These are phyloP conservation scores for Ambrosia trifida DNA, from an alignment of 129 eudicot species.

Conservation along the genomic window DNA sequence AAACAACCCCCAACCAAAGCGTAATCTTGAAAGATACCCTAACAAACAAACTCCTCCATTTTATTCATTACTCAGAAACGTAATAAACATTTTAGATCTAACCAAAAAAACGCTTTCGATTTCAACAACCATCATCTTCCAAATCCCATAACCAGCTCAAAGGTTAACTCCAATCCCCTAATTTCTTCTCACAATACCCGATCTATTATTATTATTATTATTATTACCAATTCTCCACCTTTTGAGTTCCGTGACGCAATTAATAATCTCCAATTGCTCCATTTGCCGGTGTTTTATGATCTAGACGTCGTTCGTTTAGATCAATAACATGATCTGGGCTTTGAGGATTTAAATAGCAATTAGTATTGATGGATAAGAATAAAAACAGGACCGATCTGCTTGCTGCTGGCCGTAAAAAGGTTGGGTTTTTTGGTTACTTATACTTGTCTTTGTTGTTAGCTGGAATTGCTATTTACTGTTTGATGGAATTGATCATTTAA, in stretches of 20 bases:
- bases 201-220: background rate
- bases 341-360: constrained; percentile 27
- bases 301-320: constrained; percentile 14
- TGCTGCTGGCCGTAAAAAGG: constrained; percentile 97
- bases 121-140: constrained; percentile 4
- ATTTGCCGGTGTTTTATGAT: constrained; percentile 30
- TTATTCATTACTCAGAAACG: too few species aligned
- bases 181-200: background rate
- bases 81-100: constrained; percentile 32
- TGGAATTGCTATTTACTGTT: constrained; percentile 1
- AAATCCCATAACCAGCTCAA: constrained; percentile 34
- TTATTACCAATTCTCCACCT: too few species aligned
- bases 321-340: constrained; percentile 23
- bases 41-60: constrained; percentile 30
- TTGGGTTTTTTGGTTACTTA: constrained; percentile 21
- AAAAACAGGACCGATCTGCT: constrained; percentile 91
- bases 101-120: constrained; percentile 23
- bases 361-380: constrained; percentile 66
- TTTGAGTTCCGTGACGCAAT: constrained; percentile 1
- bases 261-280: constrained; percentile 19
- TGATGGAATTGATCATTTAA: constrained; percentile 13
- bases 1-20: constrained; percentile 3
- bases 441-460: constrained; percentile 6
- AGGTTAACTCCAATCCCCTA: constrained; percentile 25
- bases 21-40: constrained; percentile 39